A percentile compares a stretch with the other conserved stretches of the same genome.
phyloP scores from a whole-genome alignment of 768 basidiomycete genomes.

The Lactifluus echinatus region DNA sequence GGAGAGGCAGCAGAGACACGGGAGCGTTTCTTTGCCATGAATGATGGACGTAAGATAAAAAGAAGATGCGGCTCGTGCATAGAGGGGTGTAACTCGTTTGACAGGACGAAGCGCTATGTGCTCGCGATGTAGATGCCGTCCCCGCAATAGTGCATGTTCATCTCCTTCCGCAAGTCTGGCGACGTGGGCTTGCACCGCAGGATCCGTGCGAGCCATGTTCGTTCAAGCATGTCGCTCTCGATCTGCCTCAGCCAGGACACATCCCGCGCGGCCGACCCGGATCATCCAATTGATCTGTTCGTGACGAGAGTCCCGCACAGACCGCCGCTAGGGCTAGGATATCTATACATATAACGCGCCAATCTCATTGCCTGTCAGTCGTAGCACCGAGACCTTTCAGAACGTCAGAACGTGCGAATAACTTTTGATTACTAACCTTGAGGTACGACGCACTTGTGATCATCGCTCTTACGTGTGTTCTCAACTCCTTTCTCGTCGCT shows the following conservation, averaged over 20 bases:
- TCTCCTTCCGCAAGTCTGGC: constrained; percentile 17
- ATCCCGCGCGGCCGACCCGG: constrained; percentile 7
- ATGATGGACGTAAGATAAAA: no score
- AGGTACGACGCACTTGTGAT: no score
- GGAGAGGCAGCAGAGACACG: no score
- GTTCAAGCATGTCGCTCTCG: not conserved
- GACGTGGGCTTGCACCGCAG: not conserved
- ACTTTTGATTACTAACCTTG: no score
- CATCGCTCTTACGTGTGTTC: no score
- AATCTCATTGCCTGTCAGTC: not conserved
- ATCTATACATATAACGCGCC: not conserved
- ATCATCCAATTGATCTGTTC: constrained; percentile 4
- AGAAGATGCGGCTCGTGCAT: no score
- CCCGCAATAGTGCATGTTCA: constrained; percentile 15
- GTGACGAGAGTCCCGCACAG: constrained; percentile 2
- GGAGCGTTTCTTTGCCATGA: no score
- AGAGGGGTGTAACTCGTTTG: constrained; percentile 5
- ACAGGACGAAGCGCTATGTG: constrained; percentile 14
- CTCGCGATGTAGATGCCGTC: constrained; percentile 8
- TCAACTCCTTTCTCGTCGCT: no score
- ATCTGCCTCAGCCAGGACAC: not conserved
- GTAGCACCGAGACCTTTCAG: constrained; percentile 1
- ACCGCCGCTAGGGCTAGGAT: constrained; percentile 4
- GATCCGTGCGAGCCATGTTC: not conserved
- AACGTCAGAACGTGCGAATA: no score